phyloP scores from a whole-genome alignment of 805 yeast species.

The Teunomyces funiuensis region DNA sequence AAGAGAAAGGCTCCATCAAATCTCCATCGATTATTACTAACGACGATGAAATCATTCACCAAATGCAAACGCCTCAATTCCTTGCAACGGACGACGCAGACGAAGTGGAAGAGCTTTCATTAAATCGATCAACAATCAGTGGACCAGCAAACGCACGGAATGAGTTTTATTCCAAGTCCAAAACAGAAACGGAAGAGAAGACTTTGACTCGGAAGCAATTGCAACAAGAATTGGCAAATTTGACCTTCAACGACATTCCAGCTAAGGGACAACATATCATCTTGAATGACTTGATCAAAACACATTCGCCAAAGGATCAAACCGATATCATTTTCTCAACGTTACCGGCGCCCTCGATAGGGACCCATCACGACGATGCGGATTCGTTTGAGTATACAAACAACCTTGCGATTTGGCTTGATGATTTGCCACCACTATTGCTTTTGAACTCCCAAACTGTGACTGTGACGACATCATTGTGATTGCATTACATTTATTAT shows the following conservation, averaged over 20 bases:
- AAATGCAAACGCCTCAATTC: constrained; percentile 35
- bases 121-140: not conserved
- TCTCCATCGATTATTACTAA: constrained; percentile 39
- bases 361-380: constrained; percentile 69
- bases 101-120: not conserved
- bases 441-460: constrained; percentile 88
- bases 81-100: constrained; percentile 22
- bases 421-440: constrained; percentile 78
- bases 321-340: constrained; percentile 86
- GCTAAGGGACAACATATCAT: constrained; percentile 89
- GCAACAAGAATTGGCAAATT: constrained; percentile 34
- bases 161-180: constrained; percentile 9
- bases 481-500: constrained; percentile 11
- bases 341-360: constrained; percentile 82
- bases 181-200: constrained; percentile 11
- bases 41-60: constrained; percentile 35
- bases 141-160: constrained; percentile 10
- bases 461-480: constrained; percentile 93
- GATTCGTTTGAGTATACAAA: constrained; percentile 75
- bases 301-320: constrained; percentile 47
- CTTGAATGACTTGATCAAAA: constrained; percentile 79
- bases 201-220: constrained; percentile 34
- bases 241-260: constrained; percentile 82
- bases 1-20: constrained; percentile 10
- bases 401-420: constrained; percentile 77